These are phyloP conservation scores for Leccinum aurantiacum DNA, from an alignment of 768 basidiomycete genomes.

Conservation along the genomic window DNA sequence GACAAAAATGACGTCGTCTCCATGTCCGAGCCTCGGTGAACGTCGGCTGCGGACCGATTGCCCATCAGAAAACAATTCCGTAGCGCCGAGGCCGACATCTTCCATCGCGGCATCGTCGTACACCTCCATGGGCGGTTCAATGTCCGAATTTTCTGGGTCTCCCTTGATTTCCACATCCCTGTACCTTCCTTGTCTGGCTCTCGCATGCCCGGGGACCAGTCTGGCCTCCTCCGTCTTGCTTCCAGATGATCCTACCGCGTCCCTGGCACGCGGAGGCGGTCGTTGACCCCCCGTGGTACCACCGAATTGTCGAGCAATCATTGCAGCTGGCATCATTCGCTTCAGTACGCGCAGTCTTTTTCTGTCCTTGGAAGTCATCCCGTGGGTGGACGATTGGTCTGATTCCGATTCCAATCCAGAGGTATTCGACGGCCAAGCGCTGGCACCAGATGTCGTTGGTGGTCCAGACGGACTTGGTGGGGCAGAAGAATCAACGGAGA, in stretches of 20 bases:
- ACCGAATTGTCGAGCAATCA: slow-evolving; percentile 41
- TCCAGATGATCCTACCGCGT: slow-evolving; percentile 15
- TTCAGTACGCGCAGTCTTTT: slow-evolving; percentile 40
- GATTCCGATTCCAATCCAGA: slow-evolving; percentile 22
- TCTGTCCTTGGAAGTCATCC: slow-evolving; percentile 32
- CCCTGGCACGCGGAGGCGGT: slow-evolving; percentile 11
- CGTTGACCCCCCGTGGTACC: slow-evolving; percentile 12
- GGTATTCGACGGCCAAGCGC: slow-evolving; percentile 17
- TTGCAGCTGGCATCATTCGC: slow-evolving; percentile 55
- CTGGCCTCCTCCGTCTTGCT: slow-evolving; percentile 40
- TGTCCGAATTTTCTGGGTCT: slow-evolving; percentile 62
- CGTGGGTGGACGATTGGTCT: slow-evolving; percentile 11
- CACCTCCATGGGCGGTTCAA: slow-evolving; percentile 15
- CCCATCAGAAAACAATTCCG: slow-evolving; percentile 13
- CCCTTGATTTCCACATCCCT: slow-evolving; percentile 50
- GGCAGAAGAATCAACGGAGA: slow-evolving; percentile 1
- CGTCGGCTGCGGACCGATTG: slow-evolving; percentile 19
- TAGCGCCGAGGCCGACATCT: neutral
- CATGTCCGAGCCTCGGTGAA: slow-evolving; percentile 1
- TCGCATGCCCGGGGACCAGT: slow-evolving; percentile 53
- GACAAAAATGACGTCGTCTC: slow-evolving; percentile 24
- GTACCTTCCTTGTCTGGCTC: slow-evolving; percentile 38
- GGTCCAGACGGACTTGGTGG: slow-evolving; percentile 20
- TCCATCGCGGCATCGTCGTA: slow-evolving; percentile 2
- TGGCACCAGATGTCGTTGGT: slow-evolving; percentile 19